Percentiles rank a stretch among this genome's conserved stretches.
phyloP scores from a whole-genome alignment of 257 asterid species.

The Solanum arcanum region DNA sequence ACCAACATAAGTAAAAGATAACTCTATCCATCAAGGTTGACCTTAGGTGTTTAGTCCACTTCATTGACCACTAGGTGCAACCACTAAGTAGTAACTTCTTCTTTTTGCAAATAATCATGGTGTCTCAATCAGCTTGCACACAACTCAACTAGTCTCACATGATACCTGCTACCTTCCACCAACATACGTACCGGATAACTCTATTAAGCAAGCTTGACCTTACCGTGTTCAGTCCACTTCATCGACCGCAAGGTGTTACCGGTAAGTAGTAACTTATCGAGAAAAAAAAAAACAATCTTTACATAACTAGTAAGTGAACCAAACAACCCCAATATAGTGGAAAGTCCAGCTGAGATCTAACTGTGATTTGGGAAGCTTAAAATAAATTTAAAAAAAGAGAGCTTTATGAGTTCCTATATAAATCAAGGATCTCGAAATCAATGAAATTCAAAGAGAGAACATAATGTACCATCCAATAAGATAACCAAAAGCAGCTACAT shows the following conservation, averaged over 20 bases:
- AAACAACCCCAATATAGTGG: background rate
- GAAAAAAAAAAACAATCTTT: background rate
- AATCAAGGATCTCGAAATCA: background rate
- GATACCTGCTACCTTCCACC: background rate
- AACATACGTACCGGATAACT: background rate
- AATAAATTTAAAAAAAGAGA: background rate
- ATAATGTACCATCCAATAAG: slow-evolving; percentile 83
- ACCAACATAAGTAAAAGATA: background rate
- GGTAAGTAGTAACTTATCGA: background rate
- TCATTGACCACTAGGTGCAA: background rate
- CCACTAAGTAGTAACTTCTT: background rate
- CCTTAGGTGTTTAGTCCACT: background rate
- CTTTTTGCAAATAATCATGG: background rate
- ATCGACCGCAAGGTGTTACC: background rate
- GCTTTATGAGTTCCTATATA: background rate
- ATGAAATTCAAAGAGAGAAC: background rate
- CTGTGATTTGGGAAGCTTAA: background rate
- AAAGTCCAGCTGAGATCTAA: background rate
- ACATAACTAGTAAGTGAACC: background rate
- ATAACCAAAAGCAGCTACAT: slow-evolving; percentile 69
- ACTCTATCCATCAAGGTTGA: background rate
- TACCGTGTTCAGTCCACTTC: background rate
- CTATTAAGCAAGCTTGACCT: background rate
- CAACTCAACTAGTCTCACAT: background rate
- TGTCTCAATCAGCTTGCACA: background rate